These are phyloP conservation scores for Taxillus chinensis DNA, from an alignment of 164 flowering plant genomes.

Conservation along the genomic window DNA sequence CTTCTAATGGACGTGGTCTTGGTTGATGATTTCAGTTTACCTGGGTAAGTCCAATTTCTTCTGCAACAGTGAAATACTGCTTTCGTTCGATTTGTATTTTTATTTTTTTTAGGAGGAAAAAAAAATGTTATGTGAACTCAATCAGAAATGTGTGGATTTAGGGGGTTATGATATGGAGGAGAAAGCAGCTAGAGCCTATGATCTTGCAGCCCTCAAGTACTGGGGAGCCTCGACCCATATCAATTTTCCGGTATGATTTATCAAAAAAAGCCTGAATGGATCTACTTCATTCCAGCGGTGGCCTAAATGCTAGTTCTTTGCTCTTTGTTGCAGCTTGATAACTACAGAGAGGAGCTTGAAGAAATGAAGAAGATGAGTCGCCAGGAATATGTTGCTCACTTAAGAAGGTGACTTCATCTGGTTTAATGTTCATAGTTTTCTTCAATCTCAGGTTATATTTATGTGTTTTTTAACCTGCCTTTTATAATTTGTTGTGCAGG, in stretches of 20 bases:
- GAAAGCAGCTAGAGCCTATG: conserved; percentile 91
- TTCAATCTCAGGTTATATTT: too few species aligned
- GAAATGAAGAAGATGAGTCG: conserved; percentile 92
- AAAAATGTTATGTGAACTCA: background rate
- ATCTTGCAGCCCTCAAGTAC: conserved; percentile 84
- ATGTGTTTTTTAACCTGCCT: too few species aligned
- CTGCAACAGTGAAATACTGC: background rate
- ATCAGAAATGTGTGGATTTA: conserved; percentile 8
- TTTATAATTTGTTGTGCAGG: conserved; percentile 24
- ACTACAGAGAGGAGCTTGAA: conserved; percentile 57
- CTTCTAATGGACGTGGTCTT: conserved; percentile 20
- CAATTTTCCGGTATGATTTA: conserved; percentile 53
- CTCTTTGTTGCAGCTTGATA: conserved; percentile 42
- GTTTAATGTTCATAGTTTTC: too few species aligned
- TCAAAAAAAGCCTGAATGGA: too few species aligned
- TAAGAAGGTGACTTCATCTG: conserved; percentile 46
- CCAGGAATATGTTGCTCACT: conserved; percentile 80
- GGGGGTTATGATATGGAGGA: conserved; percentile 95
- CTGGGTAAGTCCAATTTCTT: conserved; percentile 38
- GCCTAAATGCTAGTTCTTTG: background rate
- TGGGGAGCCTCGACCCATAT: conserved; percentile 87
- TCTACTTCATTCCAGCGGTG: too few species aligned
- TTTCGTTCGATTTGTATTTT: background rate
- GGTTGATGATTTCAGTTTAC: conserved; percentile 40
- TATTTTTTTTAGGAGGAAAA: background rate